A percentile compares a stretch with the other conserved stretches of the same genome.
Conservation (phyloP, 345 rosid genomes). For the sweet orange (Citrus sinensis) region DVS_A1.0 CM039165.1:2736001-2736500, state of each 20-base stretch:
- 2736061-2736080: conserved; percentile 63
- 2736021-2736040: neutral
- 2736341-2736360: neutral
- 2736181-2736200: conserved; percentile 58
- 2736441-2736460: too few species aligned
- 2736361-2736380: conserved; percentile 35
- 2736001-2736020: neutral
- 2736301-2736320: neutral
- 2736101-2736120: conserved; percentile 62
- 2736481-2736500: neutral
- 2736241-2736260: neutral
- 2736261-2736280: too few species aligned
- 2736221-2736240: conserved; percentile 27
- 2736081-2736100: conserved; percentile 93
- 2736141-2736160: conserved; percentile 48
- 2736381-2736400: conserved; percentile 58
- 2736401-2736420: conserved; percentile 54
- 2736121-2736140: conserved; percentile 56
- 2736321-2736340: conserved; percentile 23
- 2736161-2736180: conserved; percentile 86
- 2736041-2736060: neutral
- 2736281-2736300: too few species aligned
- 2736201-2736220: conserved; percentile 40
- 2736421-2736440: conserved; percentile 11
- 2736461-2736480: too few species aligned